Percentiles rank a stretch among this genome's conserved stretches.
phyloP scores from a whole-genome alignment of 2,329 filamentous ascomycete genomes.

The Fonsecaea pedrosoi region DNA sequence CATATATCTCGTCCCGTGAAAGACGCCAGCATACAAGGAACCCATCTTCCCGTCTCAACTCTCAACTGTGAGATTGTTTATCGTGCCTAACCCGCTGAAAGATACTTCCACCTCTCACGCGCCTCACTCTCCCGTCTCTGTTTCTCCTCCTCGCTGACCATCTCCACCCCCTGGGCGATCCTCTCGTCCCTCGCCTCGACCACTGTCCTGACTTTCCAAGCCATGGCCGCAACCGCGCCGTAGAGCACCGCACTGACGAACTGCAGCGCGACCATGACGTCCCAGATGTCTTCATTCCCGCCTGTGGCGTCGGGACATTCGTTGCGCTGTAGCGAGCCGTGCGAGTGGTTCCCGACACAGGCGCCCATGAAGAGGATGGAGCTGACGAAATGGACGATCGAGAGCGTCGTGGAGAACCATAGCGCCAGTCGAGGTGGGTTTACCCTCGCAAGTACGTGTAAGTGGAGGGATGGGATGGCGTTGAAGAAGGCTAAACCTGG shows the following conservation, averaged over 20 bases:
- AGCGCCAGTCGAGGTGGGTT: slow-evolving; percentile 38
- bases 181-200: slow-evolving; percentile 32
- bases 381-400: slow-evolving; percentile 31
- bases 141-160: slow-evolving; percentile 37
- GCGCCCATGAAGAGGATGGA: slow-evolving; percentile 35
- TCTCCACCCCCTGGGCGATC: slow-evolving; percentile 33
- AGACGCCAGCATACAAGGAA: background rate
- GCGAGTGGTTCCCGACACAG: slow-evolving; percentile 23
- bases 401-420: slow-evolving; percentile 33
- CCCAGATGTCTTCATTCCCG: slow-evolving; percentile 33
- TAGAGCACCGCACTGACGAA: slow-evolving; percentile 36
- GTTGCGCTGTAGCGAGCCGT: slow-evolving; percentile 28
- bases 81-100: slow-evolving; percentile 27
- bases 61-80: too few relatives aligned
- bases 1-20: too few relatives aligned
- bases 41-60: too few relatives aligned
- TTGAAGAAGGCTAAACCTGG: slow-evolving; percentile 40
- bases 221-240: slow-evolving; percentile 34
- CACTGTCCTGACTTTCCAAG: slow-evolving; percentile 31
- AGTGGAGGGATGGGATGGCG: slow-evolving; percentile 37
- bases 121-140: slow-evolving; percentile 37
- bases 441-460: slow-evolving; percentile 37
- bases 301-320: slow-evolving; percentile 35
- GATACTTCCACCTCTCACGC: slow-evolving; percentile 37
- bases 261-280: slow-evolving; percentile 36